phyloP scores from a whole-genome alignment of 768 basidiomycete genomes.

The Mycena capillaripes region DNA sequence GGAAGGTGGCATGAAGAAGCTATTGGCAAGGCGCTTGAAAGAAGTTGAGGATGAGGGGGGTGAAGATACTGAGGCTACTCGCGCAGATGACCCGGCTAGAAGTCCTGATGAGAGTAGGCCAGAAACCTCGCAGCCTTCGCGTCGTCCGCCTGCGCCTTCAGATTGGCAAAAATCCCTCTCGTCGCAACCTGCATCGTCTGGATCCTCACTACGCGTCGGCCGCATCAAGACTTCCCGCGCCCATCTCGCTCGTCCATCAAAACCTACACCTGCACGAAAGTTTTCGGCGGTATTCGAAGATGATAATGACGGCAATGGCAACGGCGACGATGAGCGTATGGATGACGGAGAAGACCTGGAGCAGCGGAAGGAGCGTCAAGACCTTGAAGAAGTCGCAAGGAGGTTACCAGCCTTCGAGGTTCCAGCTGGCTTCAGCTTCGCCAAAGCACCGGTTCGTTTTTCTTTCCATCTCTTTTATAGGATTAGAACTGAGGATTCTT shows the following conservation, averaged over 20 bases:
- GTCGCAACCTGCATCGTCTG: conserved; percentile 48
- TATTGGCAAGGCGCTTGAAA: conserved; percentile 59
- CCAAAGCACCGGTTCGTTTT: conserved; percentile 65
- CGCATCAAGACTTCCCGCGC: conserved; percentile 68
- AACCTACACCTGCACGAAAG: conserved; percentile 54
- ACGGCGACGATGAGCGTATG: conserved; percentile 64
- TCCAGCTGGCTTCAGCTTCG: conserved; percentile 76
- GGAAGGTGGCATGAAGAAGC: conserved; percentile 83
- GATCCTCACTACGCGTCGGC: conserved; percentile 77
- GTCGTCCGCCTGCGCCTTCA: conserved; percentile 40
- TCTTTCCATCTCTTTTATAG: neutral
- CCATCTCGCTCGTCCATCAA: conserved; percentile 71
- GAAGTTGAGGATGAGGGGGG: conserved; percentile 42
- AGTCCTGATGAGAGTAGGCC: conserved; percentile 9
- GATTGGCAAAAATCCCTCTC: conserved; percentile 47
- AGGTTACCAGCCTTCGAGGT: conserved; percentile 70
- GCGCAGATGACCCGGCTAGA: neutral
- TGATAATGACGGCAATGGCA: conserved; percentile 52
- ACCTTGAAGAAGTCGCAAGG: conserved; percentile 69
- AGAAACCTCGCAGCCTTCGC: conserved; percentile 29
- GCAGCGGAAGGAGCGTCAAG: conserved; percentile 58
- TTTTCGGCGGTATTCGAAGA: conserved; percentile 75
- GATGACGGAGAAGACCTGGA: conserved; percentile 58
- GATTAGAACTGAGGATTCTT: conserved; percentile 20
- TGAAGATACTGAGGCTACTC: conserved; percentile 27